phyloP scores from a whole-genome alignment of 1,284 basidiomycete species.

The Phylloporus gajari region DNA sequence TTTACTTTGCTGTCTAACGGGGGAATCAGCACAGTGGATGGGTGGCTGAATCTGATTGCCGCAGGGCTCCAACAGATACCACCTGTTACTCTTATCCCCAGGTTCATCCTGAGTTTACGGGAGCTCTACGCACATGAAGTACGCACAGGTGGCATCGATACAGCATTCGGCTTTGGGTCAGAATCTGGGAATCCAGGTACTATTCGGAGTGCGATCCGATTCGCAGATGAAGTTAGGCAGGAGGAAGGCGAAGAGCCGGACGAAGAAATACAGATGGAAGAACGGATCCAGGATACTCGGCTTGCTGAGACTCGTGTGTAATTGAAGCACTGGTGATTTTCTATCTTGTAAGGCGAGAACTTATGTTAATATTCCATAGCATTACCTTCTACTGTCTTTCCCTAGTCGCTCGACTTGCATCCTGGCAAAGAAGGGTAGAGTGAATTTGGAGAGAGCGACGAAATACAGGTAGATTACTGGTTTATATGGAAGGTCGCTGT shows the following conservation, averaged over 20 bases:
- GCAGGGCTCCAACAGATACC: background rate
- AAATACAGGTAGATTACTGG: no score
- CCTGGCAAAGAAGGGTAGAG: no score
- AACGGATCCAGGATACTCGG: background rate
- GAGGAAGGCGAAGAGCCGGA: no score
- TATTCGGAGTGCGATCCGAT: background rate
- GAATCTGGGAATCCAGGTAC: no score
- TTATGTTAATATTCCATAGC: no score
- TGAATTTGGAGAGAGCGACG: no score
- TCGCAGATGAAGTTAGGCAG: background rate
- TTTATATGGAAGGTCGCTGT: no score
- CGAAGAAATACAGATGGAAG: background rate
- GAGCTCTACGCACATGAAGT: background rate
- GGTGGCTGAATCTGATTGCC: background rate
- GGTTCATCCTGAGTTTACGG: background rate
- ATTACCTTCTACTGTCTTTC: no score
- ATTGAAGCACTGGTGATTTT: background rate
- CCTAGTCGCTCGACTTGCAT: no score
- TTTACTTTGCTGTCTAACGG: background rate
- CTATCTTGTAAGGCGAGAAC: no score
- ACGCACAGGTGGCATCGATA: background rate
- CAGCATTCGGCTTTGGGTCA: slow-evolving; percentile 2
- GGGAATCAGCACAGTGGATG: background rate
- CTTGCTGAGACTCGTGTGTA: background rate
- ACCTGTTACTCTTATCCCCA: background rate